Base-by-base conservation (phyloP, 1,139 yeast genomes). In the Suhomyces chickasaworum region DNA sequence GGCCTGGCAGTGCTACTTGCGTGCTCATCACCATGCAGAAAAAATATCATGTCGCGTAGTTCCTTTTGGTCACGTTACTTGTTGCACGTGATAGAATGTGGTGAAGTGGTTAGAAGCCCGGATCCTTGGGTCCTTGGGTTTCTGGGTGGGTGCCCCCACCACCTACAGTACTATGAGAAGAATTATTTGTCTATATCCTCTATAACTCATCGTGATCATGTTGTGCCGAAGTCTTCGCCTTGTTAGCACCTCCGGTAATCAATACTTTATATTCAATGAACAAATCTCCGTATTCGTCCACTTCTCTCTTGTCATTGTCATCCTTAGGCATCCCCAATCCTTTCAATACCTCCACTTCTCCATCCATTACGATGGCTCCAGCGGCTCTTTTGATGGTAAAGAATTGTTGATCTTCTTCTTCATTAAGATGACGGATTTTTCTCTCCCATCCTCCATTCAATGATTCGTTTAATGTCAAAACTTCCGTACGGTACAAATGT, bases 251-350 rank as follows among this genome's bases (percentile, higher is more conserved):
- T 16, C 70, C 77, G 1, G 83, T 78, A 30, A 72, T 61, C 32
- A 87, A 64, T 2, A 89, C 83, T 47, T 71, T 76, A 64, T 87
- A 89, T 53, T 84, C 86, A 42, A 93, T 73, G 61, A 70, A 87
- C 60, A 91, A 73, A 62, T 89, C 89, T 29, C 98, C 99, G 62
- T 64, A 79, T 50, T 76, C 83, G 49, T 80, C 83, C 17, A 71
- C 75, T 15, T 71, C 69, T 12, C 52, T 41, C n/a, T 49, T 51
- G 25, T 51, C 55, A 12, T 60, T 66, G 37, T 73, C 75, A 12
- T 58, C 53, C 12, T 73, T 53, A 1, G 98, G 98, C 97, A 93
- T 89, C 29, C 99, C 99, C 58, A 79, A 84, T 12, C 87, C 90
- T 51, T 72, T 68, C 29, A 91, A 54, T 4, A 75, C 64, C 63